A percentile compares a stretch with the other conserved stretches of the same genome.
phyloP scores from a whole-genome alignment of 2,329 filamentous ascomycete species.

The Teratosphaeria gauchensis region DNA sequence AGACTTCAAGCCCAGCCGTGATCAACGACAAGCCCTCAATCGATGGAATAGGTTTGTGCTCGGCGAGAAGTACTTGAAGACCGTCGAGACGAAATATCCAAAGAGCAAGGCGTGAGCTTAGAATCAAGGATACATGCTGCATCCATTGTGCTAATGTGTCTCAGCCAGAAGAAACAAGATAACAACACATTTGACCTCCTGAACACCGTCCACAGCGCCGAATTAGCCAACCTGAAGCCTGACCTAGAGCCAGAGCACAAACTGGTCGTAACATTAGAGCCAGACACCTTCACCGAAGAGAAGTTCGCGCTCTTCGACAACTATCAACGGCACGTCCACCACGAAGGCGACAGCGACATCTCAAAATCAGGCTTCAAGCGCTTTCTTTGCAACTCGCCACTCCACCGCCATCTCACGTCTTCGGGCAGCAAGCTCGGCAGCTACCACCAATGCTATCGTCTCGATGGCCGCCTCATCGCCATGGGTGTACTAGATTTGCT shows the following conservation, averaged over 20 bases:
- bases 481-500: slow-evolving; percentile 69
- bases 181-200: slow-evolving; percentile 59
- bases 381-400: slow-evolving; percentile 65
- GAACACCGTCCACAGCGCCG: slow-evolving; percentile 60
- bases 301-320: slow-evolving; percentile 64
- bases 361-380: slow-evolving; percentile 53
- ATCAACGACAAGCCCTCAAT: slow-evolving; percentile 67
- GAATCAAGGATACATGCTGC: neutral
- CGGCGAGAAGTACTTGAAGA: slow-evolving; percentile 57
- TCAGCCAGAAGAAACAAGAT: slow-evolving; percentile 48
- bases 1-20: slow-evolving; percentile 55
- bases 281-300: slow-evolving; percentile 61
- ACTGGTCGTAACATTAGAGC: slow-evolving; percentile 61
- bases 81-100: slow-evolving; percentile 55
- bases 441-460: slow-evolving; percentile 71
- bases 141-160: neutral
- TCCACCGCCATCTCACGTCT: slow-evolving; percentile 36
- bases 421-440: slow-evolving; percentile 53
- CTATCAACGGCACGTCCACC: slow-evolving; percentile 65
- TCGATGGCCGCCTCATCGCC: slow-evolving; percentile 67
- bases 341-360: slow-evolving; percentile 53
- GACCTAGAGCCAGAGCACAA: slow-evolving; percentile 50
- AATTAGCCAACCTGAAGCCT: slow-evolving; percentile 44
- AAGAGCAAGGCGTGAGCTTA: slow-evolving; percentile 52
- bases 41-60: slow-evolving; percentile 64